phyloP scores from a whole-genome alignment of 305 asterid species.

The Fraxinus paxiana region DNA sequence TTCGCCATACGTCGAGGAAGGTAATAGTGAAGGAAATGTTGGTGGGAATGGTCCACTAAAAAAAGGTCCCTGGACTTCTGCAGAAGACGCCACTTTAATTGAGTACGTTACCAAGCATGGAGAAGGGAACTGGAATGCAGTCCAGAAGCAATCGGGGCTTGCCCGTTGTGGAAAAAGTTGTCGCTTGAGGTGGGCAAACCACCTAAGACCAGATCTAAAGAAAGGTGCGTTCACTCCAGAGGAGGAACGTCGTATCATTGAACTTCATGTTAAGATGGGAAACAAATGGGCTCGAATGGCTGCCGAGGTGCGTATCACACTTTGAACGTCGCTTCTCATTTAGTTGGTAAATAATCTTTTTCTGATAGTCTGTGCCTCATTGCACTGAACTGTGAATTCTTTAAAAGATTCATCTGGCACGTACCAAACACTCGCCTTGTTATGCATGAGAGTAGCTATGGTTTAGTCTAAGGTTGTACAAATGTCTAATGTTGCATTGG shows the following conservation, averaged over 20 bases:
- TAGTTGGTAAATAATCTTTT: not conserved
- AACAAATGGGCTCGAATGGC: conserved; percentile 92
- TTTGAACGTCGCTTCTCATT: conserved; percentile 11
- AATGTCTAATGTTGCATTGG: conserved; percentile 3
- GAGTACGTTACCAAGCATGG: conserved; percentile 68
- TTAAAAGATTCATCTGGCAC: not conserved
- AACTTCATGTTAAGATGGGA: conserved; percentile 76
- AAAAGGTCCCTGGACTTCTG: conserved; percentile 84
- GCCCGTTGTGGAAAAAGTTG: conserved; percentile 88
- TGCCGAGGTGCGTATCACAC: conserved; percentile 53
- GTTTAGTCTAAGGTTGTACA: not conserved
- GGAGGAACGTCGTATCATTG: conserved; percentile 65
- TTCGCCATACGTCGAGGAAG: conserved; percentile 53
- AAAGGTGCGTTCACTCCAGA: conserved; percentile 71
- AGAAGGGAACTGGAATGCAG: conserved; percentile 81
- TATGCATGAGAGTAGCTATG: not conserved
- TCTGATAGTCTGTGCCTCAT: not conserved
- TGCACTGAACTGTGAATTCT: not conserved
- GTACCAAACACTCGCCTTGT: not conserved
- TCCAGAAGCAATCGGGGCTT: conserved; percentile 71
- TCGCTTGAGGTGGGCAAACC: conserved; percentile 84
- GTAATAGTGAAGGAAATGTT: conserved; percentile 42
- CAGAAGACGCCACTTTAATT: conserved; percentile 63
- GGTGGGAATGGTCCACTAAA: conserved; percentile 51
- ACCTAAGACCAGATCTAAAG: conserved; percentile 75